A percentile compares a stretch with the other conserved stretches of the same genome.
Evolutionary conservation across 768 basidiomycete species (phyloP).

Genomic region (Russula emetica): DNA sequence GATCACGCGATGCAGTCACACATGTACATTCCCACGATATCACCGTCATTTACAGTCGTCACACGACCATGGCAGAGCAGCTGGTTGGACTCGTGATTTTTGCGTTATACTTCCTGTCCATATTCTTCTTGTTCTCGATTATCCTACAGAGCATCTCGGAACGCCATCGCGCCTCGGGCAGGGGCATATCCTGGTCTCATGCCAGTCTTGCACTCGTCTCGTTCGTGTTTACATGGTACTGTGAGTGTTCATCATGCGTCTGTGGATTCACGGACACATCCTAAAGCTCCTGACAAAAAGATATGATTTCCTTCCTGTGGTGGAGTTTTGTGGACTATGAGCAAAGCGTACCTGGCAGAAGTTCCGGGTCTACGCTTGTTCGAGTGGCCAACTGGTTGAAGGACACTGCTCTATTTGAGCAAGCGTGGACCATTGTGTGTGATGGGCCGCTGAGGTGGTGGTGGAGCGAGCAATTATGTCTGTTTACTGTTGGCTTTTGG

Average conservation of each 20-base stretch:
- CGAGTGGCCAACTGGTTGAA: slow-evolving; percentile 52
- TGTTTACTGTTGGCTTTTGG: slow-evolving; percentile 56
- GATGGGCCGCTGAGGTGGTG: slow-evolving; percentile 52
- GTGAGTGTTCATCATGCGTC: slow-evolving; percentile 35
- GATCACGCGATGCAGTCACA: not conserved
- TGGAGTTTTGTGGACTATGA: slow-evolving; percentile 56
- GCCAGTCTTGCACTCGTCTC: slow-evolving; percentile 36
- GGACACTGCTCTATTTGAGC: slow-evolving; percentile 54
- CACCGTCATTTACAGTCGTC: too few species aligned
- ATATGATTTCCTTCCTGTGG: slow-evolving; percentile 49
- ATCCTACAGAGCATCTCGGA: slow-evolving; percentile 29
- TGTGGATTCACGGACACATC: not conserved
- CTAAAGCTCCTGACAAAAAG: slow-evolving; percentile 29
- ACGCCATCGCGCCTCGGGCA: slow-evolving; percentile 5
- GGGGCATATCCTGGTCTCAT: slow-evolving; percentile 30
- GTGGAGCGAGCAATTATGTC: slow-evolving; percentile 64
- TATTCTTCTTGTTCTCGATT: slow-evolving; percentile 32
- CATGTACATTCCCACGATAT: not conserved
- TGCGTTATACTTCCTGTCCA: slow-evolving; percentile 37
- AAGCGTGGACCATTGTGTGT: slow-evolving; percentile 46
- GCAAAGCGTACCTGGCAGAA: slow-evolving; percentile 2
- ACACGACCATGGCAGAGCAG: not conserved
- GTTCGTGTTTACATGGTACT: slow-evolving; percentile 48
- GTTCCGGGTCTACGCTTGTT: slow-evolving; percentile 24
- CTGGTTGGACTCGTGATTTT: slow-evolving; percentile 33